A percentile compares a stretch with the other conserved stretches of the same genome.
phyloP scores from a whole-genome alignment of 2,329 filamentous ascomycete species.

The Dactylellina sp. region DNA sequence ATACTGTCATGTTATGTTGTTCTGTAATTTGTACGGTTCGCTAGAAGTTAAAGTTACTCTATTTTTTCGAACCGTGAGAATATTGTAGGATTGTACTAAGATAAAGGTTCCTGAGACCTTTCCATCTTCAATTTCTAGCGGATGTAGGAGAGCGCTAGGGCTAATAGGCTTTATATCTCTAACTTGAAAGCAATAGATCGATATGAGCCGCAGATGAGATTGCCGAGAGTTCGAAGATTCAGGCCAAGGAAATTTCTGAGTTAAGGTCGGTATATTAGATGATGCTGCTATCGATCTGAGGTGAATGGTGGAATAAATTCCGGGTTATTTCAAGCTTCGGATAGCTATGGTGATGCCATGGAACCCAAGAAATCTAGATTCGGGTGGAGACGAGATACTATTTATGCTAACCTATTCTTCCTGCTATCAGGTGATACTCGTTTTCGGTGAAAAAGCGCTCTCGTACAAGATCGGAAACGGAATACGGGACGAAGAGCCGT shows the following conservation, averaged over 20 bases:
- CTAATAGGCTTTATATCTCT: no score
- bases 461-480: conserved; percentile 39
- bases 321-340: background rate
- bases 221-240: no score
- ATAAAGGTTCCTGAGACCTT: background rate
- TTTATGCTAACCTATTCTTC: conserved; percentile 16
- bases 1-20: no score
- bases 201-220: no score
- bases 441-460: background rate
- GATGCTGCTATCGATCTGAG: no score
- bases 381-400: conserved; percentile 9
- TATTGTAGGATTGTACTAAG: no score
- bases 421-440: background rate
- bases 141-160: no score
- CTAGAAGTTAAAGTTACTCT: conserved; percentile 9
- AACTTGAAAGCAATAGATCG: no score
- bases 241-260: no score
- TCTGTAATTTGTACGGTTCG: no score
- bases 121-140: no score
- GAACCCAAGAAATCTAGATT: background rate
- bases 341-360: background rate
- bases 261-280: no score
- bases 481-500: conserved; percentile 51
- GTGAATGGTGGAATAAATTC: background rate
- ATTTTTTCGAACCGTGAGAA: background rate